These are phyloP conservation scores for Penicillium ucsense DNA, from an alignment of 495 filamentous ascomycete species.

Conservation along the genomic window DNA sequence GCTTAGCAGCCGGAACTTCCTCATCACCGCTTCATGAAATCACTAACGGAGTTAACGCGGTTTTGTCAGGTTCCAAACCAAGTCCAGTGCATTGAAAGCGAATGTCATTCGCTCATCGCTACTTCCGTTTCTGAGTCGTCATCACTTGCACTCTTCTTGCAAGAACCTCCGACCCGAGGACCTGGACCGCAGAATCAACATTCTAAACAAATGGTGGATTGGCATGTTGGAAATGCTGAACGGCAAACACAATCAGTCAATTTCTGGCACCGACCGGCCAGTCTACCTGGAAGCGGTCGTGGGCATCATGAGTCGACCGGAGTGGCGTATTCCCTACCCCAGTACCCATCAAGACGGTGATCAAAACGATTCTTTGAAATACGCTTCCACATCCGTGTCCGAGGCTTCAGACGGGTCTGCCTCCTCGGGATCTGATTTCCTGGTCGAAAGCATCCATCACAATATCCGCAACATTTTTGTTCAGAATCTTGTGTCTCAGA, in stretches of 20 bases:
- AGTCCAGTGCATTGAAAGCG: constrained; percentile 67
- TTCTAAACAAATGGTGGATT: constrained; percentile 94
- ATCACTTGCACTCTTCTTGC: constrained; percentile 62
- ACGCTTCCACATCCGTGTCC: constrained; percentile 30
- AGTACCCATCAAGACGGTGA: constrained; percentile 23
- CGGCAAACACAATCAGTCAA: constrained; percentile 57
- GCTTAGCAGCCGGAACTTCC: no score
- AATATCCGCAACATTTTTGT: constrained; percentile 89
- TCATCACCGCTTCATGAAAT: no score
- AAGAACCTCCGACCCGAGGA: constrained; percentile 66
- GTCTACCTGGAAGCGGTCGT: constrained; percentile 72
- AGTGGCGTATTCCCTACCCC: constrained; percentile 72
- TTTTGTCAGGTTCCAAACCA: constrained; percentile 53
- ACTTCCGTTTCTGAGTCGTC: constrained; percentile 72
- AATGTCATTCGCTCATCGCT: constrained; percentile 69
- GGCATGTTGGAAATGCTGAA: constrained; percentile 81
- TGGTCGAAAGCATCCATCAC: constrained; percentile 84
- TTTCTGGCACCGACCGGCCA: constrained; percentile 71
- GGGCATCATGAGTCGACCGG: constrained; percentile 82
- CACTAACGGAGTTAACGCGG: no score
- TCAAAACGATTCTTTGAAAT: constrained; percentile 21
- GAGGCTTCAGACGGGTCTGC: constrained; percentile 28
- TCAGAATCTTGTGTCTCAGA: constrained; percentile 76
- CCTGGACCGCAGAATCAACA: constrained; percentile 69
- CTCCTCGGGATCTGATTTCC: constrained; percentile 58